Evolutionary conservation across 768 basidiomycete genomes (phyloP), one percentile per base, ranked within the genome.

Genomic region (Dentipellis fragilis): DNA sequence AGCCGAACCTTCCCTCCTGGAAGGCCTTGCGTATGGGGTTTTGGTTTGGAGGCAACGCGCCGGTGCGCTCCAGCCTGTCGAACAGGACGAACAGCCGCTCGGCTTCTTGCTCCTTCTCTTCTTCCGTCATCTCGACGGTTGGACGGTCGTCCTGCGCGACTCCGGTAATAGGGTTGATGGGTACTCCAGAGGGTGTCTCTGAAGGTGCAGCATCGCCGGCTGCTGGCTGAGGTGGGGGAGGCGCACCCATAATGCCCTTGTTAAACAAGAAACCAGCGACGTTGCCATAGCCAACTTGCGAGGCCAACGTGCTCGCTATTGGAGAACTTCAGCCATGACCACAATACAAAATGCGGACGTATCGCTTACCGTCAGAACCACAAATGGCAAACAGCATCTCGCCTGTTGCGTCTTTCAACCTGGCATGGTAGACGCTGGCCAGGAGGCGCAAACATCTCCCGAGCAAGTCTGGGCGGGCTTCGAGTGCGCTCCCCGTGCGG

Each of bases 221-320:
- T 7, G 14, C 19, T 10, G 48, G 5, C 10, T 17, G 8, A 10
- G 48, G 19, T 8, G 48, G 19, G 5, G 75, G 74, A 1, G 84
- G 87, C 6, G 81, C 78, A 54, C 69, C 77, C 64, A 88, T 75
- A 62, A 98, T 77, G 14, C 93, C 93, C 65, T 93, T 94, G 66
- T 88, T 84, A 73, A 92, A 94, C 22, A 99, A 76, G 76, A 92
- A 89, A 0, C 96, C 96, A 0, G 93, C 92, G 42, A 93, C 92
- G 66, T 93, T 93, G 42, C 95, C 95, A 63, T 99, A 99, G 7
- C 95, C 95, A 52, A 96, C 79, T 46, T 87, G 80, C 4, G 82
- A 78, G n/a, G 82, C 80, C 14, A 98, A 73, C 0, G 75, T 79
- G 5, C 78, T 73, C n/a, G 88, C 92, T 84, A 64, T 6, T 23